A percentile compares a stretch with the other conserved stretches of the same genome.
Conservation (phyloP, 768 basidiomycete species). For the Boletus sp. region DNA sequence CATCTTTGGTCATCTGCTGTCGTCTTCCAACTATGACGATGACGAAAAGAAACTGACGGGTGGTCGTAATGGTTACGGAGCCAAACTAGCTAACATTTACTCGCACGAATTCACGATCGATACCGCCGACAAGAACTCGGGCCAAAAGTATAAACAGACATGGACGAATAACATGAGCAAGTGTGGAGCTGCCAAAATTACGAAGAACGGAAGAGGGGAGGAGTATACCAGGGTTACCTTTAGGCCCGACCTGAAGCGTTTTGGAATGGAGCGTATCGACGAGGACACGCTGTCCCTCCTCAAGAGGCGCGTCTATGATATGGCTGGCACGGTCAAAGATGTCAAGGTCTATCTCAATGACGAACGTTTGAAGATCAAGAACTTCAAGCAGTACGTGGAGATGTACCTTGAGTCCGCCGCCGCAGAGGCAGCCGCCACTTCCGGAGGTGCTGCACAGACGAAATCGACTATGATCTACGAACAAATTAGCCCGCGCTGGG, state of each 20-base stretch:
- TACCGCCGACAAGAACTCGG: slow-evolving; percentile 83
- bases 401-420: slow-evolving; percentile 82
- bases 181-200: slow-evolving; percentile 88
- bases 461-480: slow-evolving; percentile 87
- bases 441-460: slow-evolving; percentile 73
- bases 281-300: slow-evolving; percentile 86
- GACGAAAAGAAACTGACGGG: slow-evolving; percentile 98
- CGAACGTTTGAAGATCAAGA: slow-evolving; percentile 87
- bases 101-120: slow-evolving; percentile 95
- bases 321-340: slow-evolving; percentile 93
- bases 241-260: slow-evolving; percentile 86
- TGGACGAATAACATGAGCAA: slow-evolving; percentile 93
- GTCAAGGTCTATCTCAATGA: slow-evolving; percentile 93
- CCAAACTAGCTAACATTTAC: slow-evolving; percentile 98
- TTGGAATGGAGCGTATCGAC: slow-evolving; percentile 90
- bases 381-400: slow-evolving; percentile 96
- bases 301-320: slow-evolving; percentile 91
- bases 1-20: slow-evolving; percentile 93
- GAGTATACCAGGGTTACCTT: slow-evolving; percentile 94
- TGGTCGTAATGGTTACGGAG: slow-evolving; percentile 97
- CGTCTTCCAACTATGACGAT: slow-evolving; percentile 97
- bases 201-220: slow-evolving; percentile 81
- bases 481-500: slow-evolving; percentile 79
- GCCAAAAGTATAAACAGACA: slow-evolving; percentile 91
- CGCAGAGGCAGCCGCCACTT: slow-evolving; percentile 60